These are phyloP conservation scores for Rutstroemia sp. DNA, from an alignment of 2,329 filamentous ascomycete genomes.

Conservation along the genomic window DNA sequence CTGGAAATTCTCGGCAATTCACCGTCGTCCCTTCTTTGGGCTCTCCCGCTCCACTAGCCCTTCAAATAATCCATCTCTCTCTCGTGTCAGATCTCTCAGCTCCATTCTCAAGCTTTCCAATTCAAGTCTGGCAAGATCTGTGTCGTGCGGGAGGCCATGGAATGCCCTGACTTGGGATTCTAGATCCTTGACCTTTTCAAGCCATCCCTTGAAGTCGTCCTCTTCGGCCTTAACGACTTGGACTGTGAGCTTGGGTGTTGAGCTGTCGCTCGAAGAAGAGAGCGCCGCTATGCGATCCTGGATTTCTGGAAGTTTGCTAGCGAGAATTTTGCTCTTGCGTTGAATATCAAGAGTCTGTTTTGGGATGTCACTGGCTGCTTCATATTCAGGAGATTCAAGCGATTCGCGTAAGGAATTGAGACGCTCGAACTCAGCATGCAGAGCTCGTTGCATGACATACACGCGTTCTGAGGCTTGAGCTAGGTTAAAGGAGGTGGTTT, in stretches of 20 bases:
- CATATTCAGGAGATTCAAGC: slow-evolving; percentile 41
- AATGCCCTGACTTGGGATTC: slow-evolving; percentile 59
- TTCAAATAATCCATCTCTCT: slow-evolving; percentile 70
- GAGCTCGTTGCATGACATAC: slow-evolving; percentile 46
- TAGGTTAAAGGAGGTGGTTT: slow-evolving; percentile 43
- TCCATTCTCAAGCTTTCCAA: slow-evolving; percentile 60
- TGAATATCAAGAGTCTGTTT: slow-evolving; percentile 69
- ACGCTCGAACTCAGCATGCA: slow-evolving; percentile 42
- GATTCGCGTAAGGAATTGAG: slow-evolving; percentile 35
- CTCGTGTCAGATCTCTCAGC: slow-evolving; percentile 51
- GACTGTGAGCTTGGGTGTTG: slow-evolving; percentile 36
- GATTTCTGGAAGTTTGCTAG: slow-evolving; percentile 61
- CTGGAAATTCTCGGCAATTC: not conserved
- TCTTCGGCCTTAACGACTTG: slow-evolving; percentile 53
- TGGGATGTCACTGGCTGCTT: slow-evolving; percentile 50
- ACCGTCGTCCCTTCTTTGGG: slow-evolving; percentile 35
- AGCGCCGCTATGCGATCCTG: slow-evolving; percentile 43
- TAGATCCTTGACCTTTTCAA: slow-evolving; percentile 50
- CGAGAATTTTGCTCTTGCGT: slow-evolving; percentile 60
- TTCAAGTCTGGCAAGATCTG: slow-evolving; percentile 59
- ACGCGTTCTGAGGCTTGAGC: slow-evolving; percentile 50
- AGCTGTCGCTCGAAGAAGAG: slow-evolving; percentile 12
- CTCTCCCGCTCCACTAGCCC: slow-evolving; percentile 57
- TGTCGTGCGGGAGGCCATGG: slow-evolving; percentile 64
- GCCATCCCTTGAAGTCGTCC: slow-evolving; percentile 47